A percentile compares a stretch with the other conserved stretches of the same genome.
Conservation (phyloP, 2,329 filamentous ascomycete genomes). For the Colletotrichum brevisporum region DNA sequence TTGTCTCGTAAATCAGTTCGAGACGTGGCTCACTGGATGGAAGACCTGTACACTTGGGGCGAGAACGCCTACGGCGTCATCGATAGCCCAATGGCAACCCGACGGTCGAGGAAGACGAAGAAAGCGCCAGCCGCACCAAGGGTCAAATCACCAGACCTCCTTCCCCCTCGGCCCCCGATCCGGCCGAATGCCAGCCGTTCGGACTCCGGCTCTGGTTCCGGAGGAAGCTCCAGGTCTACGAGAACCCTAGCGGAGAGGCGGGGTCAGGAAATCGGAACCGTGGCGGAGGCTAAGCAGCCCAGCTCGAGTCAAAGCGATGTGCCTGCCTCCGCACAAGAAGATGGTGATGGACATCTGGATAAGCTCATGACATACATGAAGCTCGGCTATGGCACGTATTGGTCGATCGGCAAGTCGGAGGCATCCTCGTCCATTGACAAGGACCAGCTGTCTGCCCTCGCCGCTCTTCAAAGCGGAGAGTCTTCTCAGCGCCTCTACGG, state of each 20-base stretch:
- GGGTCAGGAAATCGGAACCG: conserved; percentile 38
- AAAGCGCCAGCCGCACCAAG: conserved; percentile 42
- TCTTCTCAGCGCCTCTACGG: conserved; percentile 10
- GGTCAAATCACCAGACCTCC: not conserved
- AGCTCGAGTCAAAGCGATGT: not conserved
- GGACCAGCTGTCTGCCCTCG: conserved; percentile 15
- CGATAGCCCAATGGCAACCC: conserved; percentile 80
- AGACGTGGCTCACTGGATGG: conserved; percentile 87
- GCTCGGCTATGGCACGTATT: conserved; percentile 77
- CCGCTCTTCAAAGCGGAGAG: conserved; percentile 13
- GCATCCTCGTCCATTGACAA: conserved; percentile 25
- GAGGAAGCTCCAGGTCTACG: conserved; percentile 29
- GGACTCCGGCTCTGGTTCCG: conserved; percentile 32
- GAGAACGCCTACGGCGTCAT: conserved; percentile 87
- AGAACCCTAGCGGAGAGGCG: conserved; percentile 40
- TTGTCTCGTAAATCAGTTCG: conserved; percentile 80
- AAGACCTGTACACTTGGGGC: conserved; percentile 88
- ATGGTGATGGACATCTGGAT: conserved; percentile 61
- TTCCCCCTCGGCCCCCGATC: conserved; percentile 9
- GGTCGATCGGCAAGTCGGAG: conserved; percentile 56
- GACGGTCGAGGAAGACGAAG: conserved; percentile 61
- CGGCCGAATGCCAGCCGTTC: conserved; percentile 14
- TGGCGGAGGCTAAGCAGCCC: conserved; percentile 34
- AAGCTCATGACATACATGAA: conserved; percentile 76
- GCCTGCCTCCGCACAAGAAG: conserved; percentile 35